Base-by-base conservation (phyloP, 768 basidiomycete species). In the Krasilnikovozyma curviuscula region DNA sequence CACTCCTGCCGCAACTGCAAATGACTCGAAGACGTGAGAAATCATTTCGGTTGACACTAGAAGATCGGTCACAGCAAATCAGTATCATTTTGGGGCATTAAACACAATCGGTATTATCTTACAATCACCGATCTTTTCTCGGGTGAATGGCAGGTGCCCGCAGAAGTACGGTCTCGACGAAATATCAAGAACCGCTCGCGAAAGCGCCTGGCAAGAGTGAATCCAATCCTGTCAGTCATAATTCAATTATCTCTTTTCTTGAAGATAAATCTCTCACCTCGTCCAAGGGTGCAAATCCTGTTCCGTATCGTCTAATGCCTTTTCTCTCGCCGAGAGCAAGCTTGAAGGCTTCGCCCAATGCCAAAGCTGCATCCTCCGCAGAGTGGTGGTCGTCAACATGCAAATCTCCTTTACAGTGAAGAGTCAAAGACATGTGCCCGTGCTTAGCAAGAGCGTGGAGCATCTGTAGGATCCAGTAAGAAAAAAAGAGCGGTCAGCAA, bases 351-450 rank as follows among this genome's bases (percentile, higher is more conserved):
- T 65, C 68, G 2, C 68, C 68, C 4, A 70, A 52, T 9, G 67
- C 68, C 29, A 68, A 53, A 13, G 66, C 63, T 35, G 61, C 77
- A 79, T 78, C 76, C 82, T 98, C 93, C 73, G 91, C 85, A 40
- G 89, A 85, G 67, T 98, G 93, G 59, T 97, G 93, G 67, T 98
- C 93, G 66, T 98, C 93, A 51, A 97, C 93, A 75, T 80, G 83
- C 7, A 97, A 71, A 64, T 98, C 93, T 33, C 93, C 93, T 61
- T 82, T 77, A 66, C 88, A 95, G 57, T 81, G 79, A 68, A 98
- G 73, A 18, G 73, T 76, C 53, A 98, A 69, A 0, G 85, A 88
- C 77, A 93, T 82, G 49, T 86, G 86, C 18, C 84, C 75, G 67
- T 98, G 93, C 64, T 97, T 97, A 30, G 93, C 91, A 4, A 98